phyloP scores from a whole-genome alignment of 345 rosid species.

The Barbarea vulgaris region DNA sequence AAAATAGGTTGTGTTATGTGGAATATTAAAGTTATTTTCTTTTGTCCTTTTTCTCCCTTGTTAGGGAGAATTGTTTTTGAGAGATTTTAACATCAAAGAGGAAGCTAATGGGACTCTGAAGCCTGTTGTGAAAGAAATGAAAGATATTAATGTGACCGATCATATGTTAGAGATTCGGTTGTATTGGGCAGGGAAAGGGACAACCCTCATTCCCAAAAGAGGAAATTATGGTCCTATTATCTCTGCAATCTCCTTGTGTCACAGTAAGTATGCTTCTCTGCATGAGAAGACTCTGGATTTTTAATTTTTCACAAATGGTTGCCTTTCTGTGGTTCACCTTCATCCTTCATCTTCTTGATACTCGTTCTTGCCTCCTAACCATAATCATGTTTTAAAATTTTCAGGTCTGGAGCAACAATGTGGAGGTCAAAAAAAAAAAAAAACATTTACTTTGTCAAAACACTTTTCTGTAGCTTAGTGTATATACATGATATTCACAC shows the following conservation, averaged over 20 bases:
- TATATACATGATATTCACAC: not conserved
- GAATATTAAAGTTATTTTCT: not conserved
- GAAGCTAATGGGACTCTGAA: constrained; percentile 49
- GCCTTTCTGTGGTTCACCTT: not conserved
- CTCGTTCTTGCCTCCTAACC: not conserved
- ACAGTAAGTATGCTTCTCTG: constrained; percentile 34
- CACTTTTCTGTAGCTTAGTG: not conserved
- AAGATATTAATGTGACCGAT: constrained; percentile 38
- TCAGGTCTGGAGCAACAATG: constrained; percentile 19
- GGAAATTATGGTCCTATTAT: constrained; percentile 65
- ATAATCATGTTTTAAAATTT: not conserved
- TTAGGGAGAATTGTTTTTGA: constrained; percentile 35
- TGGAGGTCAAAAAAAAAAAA: constrained; percentile 9
- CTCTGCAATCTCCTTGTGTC: constrained; percentile 61
- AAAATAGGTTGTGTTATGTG: not conserved
- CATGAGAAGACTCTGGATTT: not conserved
- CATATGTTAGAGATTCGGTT: constrained; percentile 55
- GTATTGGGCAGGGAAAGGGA: constrained; percentile 62
- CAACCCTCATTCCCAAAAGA: constrained; percentile 43
- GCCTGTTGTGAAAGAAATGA: constrained; percentile 14
- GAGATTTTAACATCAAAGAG: constrained; percentile 57
- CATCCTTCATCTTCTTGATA: not conserved
- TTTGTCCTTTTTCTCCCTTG: not conserved
- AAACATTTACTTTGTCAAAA: not conserved
- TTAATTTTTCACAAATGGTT: not conserved